Evolutionary conservation across 805 yeast species (phyloP), one percentile per base, ranked within the genome.

Genomic region (Komagataella populi): DNA sequence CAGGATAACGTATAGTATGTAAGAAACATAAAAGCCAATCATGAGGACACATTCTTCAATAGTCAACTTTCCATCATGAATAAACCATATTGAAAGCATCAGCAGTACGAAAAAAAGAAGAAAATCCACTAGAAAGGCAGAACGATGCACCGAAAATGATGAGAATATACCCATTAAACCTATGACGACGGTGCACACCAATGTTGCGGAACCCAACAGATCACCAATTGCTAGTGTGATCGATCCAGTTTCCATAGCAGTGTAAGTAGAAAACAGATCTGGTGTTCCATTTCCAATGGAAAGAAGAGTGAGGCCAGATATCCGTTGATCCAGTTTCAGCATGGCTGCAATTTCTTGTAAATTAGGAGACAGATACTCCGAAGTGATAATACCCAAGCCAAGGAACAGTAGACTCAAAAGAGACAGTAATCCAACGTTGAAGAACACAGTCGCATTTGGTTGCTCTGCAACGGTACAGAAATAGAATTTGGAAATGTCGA

Each of bases 251-350:
- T 74, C 72, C 79, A 93, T 77, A 3, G 97, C 96, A 49, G 83
- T 81, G 62, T 81, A 87, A 0, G 96, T 88, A 48, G 91, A 78
- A 44, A 89, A 76, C 3, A 91, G 80, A 63, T 91, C 99, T 0
- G 97, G 96, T 0, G 95, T 75, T 3, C 96, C 95, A 65, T 91
- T 91, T 0, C 97, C 98, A 54, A 91, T 73, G 0, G 98, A 96
- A 50, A 93, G 69, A 20, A 91, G 68, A 0, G 97, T 90, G 56
- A 91, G 74, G 0, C 98, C 98, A 10, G 93, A 81, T 17, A 90
- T 67, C 53, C 85, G 80, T 54, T 87, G 93, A 16, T 90, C 78
- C 49, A 91, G 65, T 6, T 78, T 74, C 7, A 88, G 65, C 14
- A 74, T 62, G 12, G 70, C 70, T 0, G 96, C 81, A 14, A 90